A percentile compares a stretch with the other conserved stretches of the same genome.
Conservation (phyloP, 228 moss, liverwort and hornwort genomes). For the Sphagnum fallax region DNA sequence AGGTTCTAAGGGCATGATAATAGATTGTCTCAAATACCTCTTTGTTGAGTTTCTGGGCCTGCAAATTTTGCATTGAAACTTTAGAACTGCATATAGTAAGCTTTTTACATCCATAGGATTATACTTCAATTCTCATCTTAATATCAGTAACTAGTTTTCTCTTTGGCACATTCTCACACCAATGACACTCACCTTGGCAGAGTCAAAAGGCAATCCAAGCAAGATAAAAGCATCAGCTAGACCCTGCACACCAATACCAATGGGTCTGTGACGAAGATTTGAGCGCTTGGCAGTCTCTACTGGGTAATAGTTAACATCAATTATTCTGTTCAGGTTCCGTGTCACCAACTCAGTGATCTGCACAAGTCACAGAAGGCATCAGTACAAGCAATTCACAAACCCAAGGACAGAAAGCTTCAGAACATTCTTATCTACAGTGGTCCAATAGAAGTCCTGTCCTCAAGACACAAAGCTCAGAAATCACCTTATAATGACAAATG, state of each 20-base stretch:
- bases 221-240: constrained; percentile 88
- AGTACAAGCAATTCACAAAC: background rate
- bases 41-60: constrained; percentile 72
- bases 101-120: too few relatives aligned
- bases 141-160: too few relatives aligned
- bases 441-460: too few relatives aligned
- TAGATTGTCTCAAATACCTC: constrained; percentile 91
- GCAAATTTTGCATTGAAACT: background rate
- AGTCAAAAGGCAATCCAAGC: constrained; percentile 92
- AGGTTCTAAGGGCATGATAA: constrained; percentile 63
- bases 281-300: constrained; percentile 61
- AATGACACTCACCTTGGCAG: constrained; percentile 27
- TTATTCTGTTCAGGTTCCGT: constrained; percentile 72
- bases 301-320: constrained; percentile 85
- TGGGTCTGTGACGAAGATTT: constrained; percentile 75
- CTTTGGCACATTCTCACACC: too few relatives aligned
- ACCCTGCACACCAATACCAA: constrained; percentile 89
- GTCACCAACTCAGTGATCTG: constrained; percentile 76
- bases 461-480: too few relatives aligned
- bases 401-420: too few relatives aligned
- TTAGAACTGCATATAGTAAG: too few relatives aligned
- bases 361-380: background rate
- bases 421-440: too few relatives aligned
- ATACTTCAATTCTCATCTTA: too few relatives aligned
- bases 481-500: too few relatives aligned